These are phyloP conservation scores for Blastobotrys ciferrii DNA, from an alignment of 1,139 yeast genomes.

Conservation along the genomic window DNA sequence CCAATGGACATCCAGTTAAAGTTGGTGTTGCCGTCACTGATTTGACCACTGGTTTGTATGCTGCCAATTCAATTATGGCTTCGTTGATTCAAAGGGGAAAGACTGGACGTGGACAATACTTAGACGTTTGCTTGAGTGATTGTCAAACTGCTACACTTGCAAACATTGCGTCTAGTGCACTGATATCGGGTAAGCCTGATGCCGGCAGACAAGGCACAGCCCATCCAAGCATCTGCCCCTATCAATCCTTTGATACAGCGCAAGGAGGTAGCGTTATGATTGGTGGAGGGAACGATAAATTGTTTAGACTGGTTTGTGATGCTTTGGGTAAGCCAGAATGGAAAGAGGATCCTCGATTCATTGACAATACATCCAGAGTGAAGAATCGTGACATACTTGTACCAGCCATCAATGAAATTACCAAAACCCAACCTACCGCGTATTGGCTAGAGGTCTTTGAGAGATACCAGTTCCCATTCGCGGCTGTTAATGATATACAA, in stretches of 20 bases:
- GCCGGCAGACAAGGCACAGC: slow-evolving; percentile 44
- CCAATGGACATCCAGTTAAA: slow-evolving; percentile 43
- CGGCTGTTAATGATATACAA: slow-evolving; percentile 43
- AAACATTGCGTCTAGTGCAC: slow-evolving; percentile 42
- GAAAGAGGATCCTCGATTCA: slow-evolving; percentile 36
- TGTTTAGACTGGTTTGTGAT: slow-evolving; percentile 38
- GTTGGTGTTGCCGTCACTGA: slow-evolving; percentile 48
- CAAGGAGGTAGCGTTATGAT: slow-evolving; percentile 41
- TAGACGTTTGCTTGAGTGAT: slow-evolving; percentile 41
- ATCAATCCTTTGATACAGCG: slow-evolving; percentile 42
- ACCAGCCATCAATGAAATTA: slow-evolving; percentile 34
- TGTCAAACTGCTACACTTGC: slow-evolving; percentile 43
- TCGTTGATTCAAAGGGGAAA: slow-evolving; percentile 39
- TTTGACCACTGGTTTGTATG: slow-evolving; percentile 43
- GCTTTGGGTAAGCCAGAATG: slow-evolving; percentile 40
- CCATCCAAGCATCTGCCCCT: slow-evolving; percentile 45
- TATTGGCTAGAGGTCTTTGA: slow-evolving; percentile 41
- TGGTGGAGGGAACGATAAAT: slow-evolving; percentile 45
- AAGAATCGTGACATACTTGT: slow-evolving; percentile 37
- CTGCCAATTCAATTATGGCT: slow-evolving; percentile 41
- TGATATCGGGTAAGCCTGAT: slow-evolving; percentile 42
- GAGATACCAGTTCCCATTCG: slow-evolving; percentile 40
- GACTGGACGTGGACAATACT: slow-evolving; percentile 41
- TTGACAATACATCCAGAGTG: slow-evolving; percentile 41
- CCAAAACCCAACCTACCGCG: slow-evolving; percentile 33